Evolutionary conservation across 2,329 filamentous ascomycete species (phyloP).

Genomic region (Sporothrix globosa): DNA sequence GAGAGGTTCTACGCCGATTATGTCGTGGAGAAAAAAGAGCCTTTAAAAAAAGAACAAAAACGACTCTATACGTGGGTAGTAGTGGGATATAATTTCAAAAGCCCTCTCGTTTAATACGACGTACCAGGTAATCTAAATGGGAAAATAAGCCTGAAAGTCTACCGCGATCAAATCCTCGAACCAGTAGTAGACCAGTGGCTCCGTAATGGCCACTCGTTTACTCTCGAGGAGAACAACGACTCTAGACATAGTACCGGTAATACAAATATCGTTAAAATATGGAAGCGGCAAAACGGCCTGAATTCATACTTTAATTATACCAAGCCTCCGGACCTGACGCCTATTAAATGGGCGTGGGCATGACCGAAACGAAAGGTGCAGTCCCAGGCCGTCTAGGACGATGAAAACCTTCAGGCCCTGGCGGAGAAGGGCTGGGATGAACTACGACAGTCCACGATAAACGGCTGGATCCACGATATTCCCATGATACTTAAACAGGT

Average conservation of each 20-base stretch:
- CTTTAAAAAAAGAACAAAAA: not conserved
- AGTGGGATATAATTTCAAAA: not conserved
- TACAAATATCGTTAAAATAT: not conserved
- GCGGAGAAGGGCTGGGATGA: not conserved
- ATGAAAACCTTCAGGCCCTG: not conserved
- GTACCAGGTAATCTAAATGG: not conserved
- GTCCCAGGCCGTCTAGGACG: not conserved
- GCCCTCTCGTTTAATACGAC: not conserved
- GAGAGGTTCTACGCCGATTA: not conserved
- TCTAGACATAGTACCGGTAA: not conserved
- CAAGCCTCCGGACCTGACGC: not conserved
- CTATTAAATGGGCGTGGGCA: not conserved
- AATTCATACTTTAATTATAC: not conserved
- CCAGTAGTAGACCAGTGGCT: not conserved
- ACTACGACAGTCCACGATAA: conserved; percentile 6
- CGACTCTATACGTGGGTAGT: not conserved
- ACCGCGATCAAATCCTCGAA: not conserved
- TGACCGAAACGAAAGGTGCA: not conserved
- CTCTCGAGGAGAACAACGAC: not conserved
- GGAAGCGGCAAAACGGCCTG: not conserved
- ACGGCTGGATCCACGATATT: not conserved
- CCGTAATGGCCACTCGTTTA: not conserved
- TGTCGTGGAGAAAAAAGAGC: not conserved
- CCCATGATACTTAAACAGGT: not conserved
- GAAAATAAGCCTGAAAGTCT: not conserved